Percentiles rank a stretch among this genome's conserved stretches.
phyloP scores from a whole-genome alignment of 768 basidiomycete species.

The Amanita thiersii region DNA sequence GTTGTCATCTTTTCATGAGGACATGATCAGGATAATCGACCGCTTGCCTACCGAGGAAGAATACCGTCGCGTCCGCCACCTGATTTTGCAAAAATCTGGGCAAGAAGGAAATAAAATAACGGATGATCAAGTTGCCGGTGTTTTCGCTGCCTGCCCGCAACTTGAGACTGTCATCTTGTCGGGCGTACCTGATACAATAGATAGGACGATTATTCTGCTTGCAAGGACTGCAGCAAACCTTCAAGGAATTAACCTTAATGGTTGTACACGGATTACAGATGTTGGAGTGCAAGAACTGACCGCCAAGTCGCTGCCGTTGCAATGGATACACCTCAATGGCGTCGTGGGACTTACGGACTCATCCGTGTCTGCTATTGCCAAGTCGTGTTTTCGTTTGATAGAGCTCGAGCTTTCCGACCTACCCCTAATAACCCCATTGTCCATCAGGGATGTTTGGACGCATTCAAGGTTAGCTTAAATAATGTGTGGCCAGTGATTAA shows the following conservation, averaged over 20 bases:
- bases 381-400: conserved; percentile 65
- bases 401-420: conserved; percentile 78
- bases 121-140: conserved; percentile 51
- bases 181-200: conserved; percentile 58
- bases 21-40: conserved; percentile 52
- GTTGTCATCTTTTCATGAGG: conserved; percentile 35
- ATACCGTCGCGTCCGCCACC: conserved; percentile 50
- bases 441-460: conserved; percentile 75
- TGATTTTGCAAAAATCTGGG: conserved; percentile 39
- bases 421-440: conserved; percentile 54
- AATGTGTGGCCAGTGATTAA: conserved; percentile 2
- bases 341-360: conserved; percentile 54
- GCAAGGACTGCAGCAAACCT: conserved; percentile 57
- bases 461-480: conserved; percentile 47
- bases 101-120: conserved; percentile 26
- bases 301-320: conserved; percentile 55
- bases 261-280: conserved; percentile 72
- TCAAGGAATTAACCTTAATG: conserved; percentile 68
- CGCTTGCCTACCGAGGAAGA: conserved; percentile 55
- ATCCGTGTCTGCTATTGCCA: conserved; percentile 62
- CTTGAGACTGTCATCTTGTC: conserved; percentile 64
- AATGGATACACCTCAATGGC: conserved; percentile 68
- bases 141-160: conserved; percentile 53
- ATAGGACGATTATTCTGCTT: conserved; percentile 59
- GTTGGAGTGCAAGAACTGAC: conserved; percentile 69